Percentiles rank a stretch among this genome's conserved stretches.
phyloP scores from a whole-genome alignment of 306 rosid genomes.

The Trifolium pratense region DNA sequence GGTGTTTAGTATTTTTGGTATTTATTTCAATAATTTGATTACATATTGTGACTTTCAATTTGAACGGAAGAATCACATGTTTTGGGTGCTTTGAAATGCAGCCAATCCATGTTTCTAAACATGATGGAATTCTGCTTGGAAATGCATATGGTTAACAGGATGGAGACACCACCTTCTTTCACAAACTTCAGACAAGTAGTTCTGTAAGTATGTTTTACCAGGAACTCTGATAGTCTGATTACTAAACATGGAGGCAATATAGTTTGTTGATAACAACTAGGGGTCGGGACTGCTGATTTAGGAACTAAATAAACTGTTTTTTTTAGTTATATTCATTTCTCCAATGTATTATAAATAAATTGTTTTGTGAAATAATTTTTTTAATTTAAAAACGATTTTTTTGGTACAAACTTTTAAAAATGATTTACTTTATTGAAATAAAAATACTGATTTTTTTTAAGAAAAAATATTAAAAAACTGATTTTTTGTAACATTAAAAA shows the following conservation, averaged over 20 bases:
- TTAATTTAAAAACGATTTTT: no score
- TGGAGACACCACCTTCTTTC: constrained; percentile 13
- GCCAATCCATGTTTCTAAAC: constrained; percentile 28
- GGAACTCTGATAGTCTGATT: background rate
- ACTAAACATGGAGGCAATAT: background rate
- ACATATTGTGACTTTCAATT: constrained; percentile 10
- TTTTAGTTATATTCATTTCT: background rate
- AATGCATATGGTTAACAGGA: constrained; percentile 26
- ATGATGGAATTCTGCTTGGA: background rate
- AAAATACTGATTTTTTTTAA: no score
- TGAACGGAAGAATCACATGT: constrained; percentile 5
- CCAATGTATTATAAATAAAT: background rate
- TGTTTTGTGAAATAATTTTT: no score
- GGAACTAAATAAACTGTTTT: constrained; percentile 13
- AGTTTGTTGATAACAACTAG: background rate
- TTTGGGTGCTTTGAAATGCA: constrained; percentile 34
- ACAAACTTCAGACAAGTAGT: background rate
- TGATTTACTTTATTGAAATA: no score
- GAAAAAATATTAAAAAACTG: no score
- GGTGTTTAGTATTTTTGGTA: background rate
- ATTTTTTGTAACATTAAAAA: no score
- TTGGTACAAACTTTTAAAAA: no score
- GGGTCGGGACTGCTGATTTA: background rate
- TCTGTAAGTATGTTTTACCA: constrained; percentile 16
- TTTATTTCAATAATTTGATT: background rate